Percentiles rank a stretch among this genome's conserved stretches.
Evolutionary conservation across 2,329 filamentous ascomycete genomes (phyloP).

Genomic region (Metarhizium anisopliae): DNA sequence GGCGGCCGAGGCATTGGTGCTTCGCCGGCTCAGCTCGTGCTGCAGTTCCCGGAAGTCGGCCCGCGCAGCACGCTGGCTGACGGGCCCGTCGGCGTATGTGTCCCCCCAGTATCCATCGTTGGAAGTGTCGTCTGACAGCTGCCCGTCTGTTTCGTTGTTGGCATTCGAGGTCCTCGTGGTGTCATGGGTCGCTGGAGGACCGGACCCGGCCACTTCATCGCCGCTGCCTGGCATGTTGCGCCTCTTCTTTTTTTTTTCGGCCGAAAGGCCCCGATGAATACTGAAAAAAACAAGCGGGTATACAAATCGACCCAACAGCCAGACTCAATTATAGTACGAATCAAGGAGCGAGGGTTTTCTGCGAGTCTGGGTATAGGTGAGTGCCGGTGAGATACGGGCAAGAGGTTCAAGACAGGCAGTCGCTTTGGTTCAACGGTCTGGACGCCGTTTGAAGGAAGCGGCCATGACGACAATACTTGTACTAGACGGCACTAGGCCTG

Average conservation of each 20-base stretch:
- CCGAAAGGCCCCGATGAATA: too few relatives aligned
- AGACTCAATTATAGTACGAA: too few relatives aligned
- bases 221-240: neutral
- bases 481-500: neutral
- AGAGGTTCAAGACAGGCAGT: too few relatives aligned
- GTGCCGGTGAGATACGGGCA: too few relatives aligned
- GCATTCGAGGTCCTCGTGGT: neutral
- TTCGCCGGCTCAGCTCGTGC: constrained; percentile 14
- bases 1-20: constrained; percentile 4
- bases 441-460: neutral
- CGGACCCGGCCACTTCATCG: neutral
- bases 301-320: too few relatives aligned
- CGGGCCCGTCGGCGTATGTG: constrained; percentile 11
- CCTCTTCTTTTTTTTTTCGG: too few relatives aligned
- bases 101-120: constrained; percentile 18
- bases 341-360: too few relatives aligned
- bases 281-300: too few relatives aligned
- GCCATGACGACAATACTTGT: neutral
- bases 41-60: constrained; percentile 14
- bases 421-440: neutral
- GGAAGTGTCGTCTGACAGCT: constrained; percentile 1
- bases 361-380: too few relatives aligned
- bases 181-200: neutral
- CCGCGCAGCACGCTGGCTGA: constrained; percentile 10
- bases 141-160: neutral